phyloP scores from a whole-genome alignment of 352 stramenopile species.

The Phytophthora megakarya region DNA sequence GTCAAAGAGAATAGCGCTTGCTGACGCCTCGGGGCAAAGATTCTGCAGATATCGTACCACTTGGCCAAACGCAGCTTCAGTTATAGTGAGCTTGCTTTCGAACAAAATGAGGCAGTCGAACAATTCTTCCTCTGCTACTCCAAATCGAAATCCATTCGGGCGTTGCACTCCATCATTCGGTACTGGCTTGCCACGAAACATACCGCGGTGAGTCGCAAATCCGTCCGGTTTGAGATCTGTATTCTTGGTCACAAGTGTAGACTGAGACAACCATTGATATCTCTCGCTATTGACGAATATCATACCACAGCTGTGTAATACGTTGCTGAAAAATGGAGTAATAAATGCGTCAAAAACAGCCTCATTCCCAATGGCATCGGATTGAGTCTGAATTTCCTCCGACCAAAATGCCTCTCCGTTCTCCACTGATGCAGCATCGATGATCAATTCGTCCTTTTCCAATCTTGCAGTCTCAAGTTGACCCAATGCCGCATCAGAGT shows the following conservation, averaged over 20 bases:
- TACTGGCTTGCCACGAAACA: too few relatives aligned
- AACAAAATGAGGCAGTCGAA: constrained; percentile 46
- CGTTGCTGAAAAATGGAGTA: constrained; percentile 12
- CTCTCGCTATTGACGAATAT: constrained; percentile 22
- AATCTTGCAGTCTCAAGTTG: too few relatives aligned
- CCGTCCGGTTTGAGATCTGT: background rate
- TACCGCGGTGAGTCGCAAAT: too few relatives aligned
- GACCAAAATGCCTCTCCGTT: constrained; percentile 6
- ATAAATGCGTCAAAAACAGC: constrained; percentile 11
- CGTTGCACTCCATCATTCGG: too few relatives aligned
- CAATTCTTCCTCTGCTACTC: constrained; percentile 38
- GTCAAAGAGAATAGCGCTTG: constrained; percentile 35
- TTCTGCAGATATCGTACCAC: constrained; percentile 35
- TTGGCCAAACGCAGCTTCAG: constrained; percentile 39
- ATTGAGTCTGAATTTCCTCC: constrained; percentile 4
- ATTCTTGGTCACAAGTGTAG: background rate
- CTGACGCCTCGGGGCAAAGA: constrained; percentile 24
- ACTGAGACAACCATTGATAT: constrained; percentile 16
- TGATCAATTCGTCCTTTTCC: too few relatives aligned
- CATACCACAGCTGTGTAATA: constrained; percentile 11
- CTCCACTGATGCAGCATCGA: too few relatives aligned
- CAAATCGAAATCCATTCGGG: constrained; percentile 38
- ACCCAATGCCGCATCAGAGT: too few relatives aligned
- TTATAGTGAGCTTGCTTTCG: constrained; percentile 39
- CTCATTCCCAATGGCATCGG: background rate